These are phyloP conservation scores for Penicillium herquei DNA, from an alignment of 495 filamentous ascomycete species.

Conservation along the genomic window DNA sequence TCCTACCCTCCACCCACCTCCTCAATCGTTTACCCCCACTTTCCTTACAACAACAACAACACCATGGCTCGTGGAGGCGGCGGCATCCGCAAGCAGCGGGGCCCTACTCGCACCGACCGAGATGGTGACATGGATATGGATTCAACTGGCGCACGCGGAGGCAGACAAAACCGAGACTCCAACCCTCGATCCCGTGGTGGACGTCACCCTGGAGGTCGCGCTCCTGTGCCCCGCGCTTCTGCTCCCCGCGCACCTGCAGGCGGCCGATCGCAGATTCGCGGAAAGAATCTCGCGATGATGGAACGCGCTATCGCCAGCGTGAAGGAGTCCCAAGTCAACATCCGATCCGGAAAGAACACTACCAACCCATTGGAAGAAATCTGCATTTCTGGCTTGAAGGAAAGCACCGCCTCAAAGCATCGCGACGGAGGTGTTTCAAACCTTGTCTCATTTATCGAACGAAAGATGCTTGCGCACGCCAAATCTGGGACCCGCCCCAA, in stretches of 20 bases:
- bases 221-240: too few relatives aligned
- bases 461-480: constrained; percentile 59
- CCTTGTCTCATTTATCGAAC: constrained; percentile 74
- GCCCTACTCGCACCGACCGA: constrained; percentile 57
- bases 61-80: constrained; percentile 55
- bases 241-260: background rate
- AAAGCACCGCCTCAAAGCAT: constrained; percentile 71
- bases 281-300: constrained; percentile 32
- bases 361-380: constrained; percentile 35
- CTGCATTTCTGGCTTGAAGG: constrained; percentile 66
- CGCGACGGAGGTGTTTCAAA: constrained; percentile 68
- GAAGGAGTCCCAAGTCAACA: constrained; percentile 37
- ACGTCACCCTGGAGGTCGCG: background rate
- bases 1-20: background rate
- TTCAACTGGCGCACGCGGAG: constrained; percentile 37
- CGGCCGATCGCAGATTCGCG: constrained; percentile 30
- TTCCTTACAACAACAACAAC: too few relatives aligned
- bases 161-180: constrained; percentile 4
- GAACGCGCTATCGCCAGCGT: constrained; percentile 43
- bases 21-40: too few relatives aligned
- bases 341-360: constrained; percentile 30
- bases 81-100: constrained; percentile 75
- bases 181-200: background rate
- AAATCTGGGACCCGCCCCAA: constrained; percentile 56
- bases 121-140: constrained; percentile 88